Evolutionary conservation across 2,329 filamentous ascomycete genomes (phyloP).

Genomic region (Hymenoscyphus fraxineus): DNA sequence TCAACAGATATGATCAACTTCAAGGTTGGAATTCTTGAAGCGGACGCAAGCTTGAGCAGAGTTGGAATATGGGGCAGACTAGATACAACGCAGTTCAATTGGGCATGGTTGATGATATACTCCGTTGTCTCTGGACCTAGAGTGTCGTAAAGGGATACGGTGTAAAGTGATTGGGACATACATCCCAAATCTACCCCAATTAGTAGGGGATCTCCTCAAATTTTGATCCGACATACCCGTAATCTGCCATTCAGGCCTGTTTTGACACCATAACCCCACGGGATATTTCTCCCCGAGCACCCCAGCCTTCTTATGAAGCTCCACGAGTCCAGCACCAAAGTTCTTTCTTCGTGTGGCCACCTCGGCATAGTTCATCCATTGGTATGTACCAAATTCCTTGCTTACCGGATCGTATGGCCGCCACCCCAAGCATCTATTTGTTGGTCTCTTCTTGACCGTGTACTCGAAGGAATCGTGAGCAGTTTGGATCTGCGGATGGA

Average conservation of each 20-base stretch:
- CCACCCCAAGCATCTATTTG: conserved; percentile 71
- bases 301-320: conserved; percentile 72
- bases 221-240: conserved; percentile 51
- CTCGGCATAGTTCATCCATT: conserved; percentile 80
- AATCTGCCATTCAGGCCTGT: conserved; percentile 86
- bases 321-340: conserved; percentile 79
- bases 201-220: conserved; percentile 6
- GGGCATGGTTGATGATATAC: conserved; percentile 91
- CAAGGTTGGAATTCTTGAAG: conserved; percentile 62
- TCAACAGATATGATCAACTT: conserved; percentile 90
- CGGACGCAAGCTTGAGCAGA: conserved; percentile 72
- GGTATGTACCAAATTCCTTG: conserved; percentile 70
- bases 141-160: conserved; percentile 94
- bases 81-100: conserved; percentile 69
- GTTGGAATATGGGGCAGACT: conserved; percentile 78
- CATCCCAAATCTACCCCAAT: conserved; percentile 69
- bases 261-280: conserved; percentile 81
- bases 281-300: conserved; percentile 65
- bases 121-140: conserved; percentile 87
- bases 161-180: conserved; percentile 82
- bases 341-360: conserved; percentile 76
- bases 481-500: conserved; percentile 68
- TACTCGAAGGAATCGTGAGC: conserved; percentile 78
- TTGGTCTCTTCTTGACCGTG: conserved; percentile 58
- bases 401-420: conserved; percentile 73